Evolutionary conservation across 2,329 filamentous ascomycete genomes (phyloP).

Genomic region (Chrysoporthe puriensis): DNA sequence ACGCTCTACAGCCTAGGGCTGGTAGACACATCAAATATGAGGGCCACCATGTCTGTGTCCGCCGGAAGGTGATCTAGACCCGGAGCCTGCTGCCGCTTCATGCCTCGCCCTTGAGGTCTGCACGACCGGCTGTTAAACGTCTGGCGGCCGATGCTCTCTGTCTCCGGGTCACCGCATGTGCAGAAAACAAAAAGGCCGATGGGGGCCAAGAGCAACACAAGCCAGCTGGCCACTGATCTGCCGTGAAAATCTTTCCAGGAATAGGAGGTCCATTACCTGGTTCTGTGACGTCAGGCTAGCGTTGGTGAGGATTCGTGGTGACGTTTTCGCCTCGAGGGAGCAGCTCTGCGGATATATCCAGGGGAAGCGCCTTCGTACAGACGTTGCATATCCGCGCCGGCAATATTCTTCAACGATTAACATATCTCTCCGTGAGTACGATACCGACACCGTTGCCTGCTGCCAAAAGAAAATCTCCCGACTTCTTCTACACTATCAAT

Average conservation of each 20-base stretch:
- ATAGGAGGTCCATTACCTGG: neutral
- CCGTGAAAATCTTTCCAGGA: neutral
- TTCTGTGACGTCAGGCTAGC: constrained; percentile 13
- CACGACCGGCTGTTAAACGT: neutral
- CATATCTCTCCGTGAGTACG: neutral
- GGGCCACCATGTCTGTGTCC: neutral
- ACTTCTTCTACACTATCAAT: neutral
- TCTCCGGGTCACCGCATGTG: too few relatives aligned
- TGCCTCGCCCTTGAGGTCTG: neutral
- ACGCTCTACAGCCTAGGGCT: too few relatives aligned
- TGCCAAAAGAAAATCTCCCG: neutral
- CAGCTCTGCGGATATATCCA: neutral
- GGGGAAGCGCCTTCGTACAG: neutral
- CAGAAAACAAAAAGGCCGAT: too few relatives aligned
- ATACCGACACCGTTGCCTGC: neutral
- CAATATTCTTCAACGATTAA: too few relatives aligned
- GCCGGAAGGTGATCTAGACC: neutral
- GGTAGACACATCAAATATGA: neutral
- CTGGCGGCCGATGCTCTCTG: neutral
- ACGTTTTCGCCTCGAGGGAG: constrained; percentile 5
- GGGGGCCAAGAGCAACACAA: neutral
- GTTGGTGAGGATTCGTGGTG: neutral
- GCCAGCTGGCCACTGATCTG: neutral
- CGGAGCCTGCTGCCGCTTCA: neutral
- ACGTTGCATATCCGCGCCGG: neutral